These are phyloP conservation scores for Suillus variegatus DNA, from an alignment of 768 basidiomycete genomes.

Conservation along the genomic window DNA sequence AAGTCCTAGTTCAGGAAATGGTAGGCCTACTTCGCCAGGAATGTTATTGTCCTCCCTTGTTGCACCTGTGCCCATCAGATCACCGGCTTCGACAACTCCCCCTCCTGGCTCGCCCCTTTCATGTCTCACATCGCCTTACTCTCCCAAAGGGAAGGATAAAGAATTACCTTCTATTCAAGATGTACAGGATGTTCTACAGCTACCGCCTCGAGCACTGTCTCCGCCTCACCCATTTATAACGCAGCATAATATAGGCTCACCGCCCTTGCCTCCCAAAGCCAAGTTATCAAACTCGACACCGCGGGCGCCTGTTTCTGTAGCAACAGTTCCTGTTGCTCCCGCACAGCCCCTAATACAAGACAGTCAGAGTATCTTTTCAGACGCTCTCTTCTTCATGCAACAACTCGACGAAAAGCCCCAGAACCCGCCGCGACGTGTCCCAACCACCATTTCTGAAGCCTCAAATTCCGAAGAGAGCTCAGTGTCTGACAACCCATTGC, in stretches of 20 bases:
- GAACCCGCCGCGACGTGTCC: slow-evolving; percentile 37
- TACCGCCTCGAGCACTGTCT: slow-evolving; percentile 14
- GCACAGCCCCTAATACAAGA: slow-evolving; percentile 29
- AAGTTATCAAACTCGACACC: slow-evolving; percentile 22
- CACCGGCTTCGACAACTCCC: slow-evolving; percentile 20
- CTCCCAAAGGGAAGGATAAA: slow-evolving; percentile 27
- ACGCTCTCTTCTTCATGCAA: slow-evolving; percentile 72
- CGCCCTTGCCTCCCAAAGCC: slow-evolving; percentile 24
- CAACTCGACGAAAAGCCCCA: slow-evolving; percentile 43
- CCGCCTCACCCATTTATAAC: slow-evolving; percentile 14
- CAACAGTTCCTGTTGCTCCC: slow-evolving; percentile 23
- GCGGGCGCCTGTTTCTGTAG: slow-evolving; percentile 11
- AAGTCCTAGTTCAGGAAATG: slow-evolving; percentile 1
- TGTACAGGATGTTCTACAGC: slow-evolving; percentile 18
- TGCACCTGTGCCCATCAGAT: slow-evolving; percentile 13
- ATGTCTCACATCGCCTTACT: slow-evolving; percentile 39
- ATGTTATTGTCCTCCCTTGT: background rate
- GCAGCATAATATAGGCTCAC: slow-evolving; percentile 13
- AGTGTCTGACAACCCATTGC: slow-evolving; percentile 30
- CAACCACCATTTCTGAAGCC: slow-evolving; percentile 46
- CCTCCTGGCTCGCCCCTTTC: slow-evolving; percentile 27
- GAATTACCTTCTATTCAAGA: slow-evolving; percentile 35
- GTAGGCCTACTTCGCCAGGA: background rate
- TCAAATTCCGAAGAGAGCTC: slow-evolving; percentile 41
- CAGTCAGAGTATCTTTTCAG: slow-evolving; percentile 45